These are phyloP conservation scores for Sesbania bispinosa DNA, from an alignment of 306 rosid genomes.

Conservation along the genomic window DNA sequence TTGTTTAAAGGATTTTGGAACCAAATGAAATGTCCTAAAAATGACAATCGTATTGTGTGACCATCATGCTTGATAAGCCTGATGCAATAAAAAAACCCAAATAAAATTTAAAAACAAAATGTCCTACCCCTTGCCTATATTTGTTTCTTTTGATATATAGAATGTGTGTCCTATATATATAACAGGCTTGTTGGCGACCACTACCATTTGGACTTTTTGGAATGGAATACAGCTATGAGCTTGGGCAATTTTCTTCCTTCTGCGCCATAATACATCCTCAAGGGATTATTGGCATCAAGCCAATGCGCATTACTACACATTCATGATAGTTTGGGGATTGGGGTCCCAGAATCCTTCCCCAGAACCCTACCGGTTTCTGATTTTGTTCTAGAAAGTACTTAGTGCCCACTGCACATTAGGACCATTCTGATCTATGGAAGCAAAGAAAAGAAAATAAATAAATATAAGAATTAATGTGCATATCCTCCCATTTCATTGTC, in stretches of 20 bases:
- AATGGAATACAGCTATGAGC: conserved; percentile 50
- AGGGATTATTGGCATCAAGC: conserved; percentile 6
- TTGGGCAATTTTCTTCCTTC: conserved; percentile 3
- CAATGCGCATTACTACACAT: background rate
- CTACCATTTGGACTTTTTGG: conserved; percentile 31
- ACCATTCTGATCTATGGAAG: background rate
- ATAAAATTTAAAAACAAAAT: background rate
- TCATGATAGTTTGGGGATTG: background rate
- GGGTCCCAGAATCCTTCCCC: conserved; percentile 35
- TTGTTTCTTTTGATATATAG: background rate
- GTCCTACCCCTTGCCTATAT: conserved; percentile 3
- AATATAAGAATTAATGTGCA: background rate
- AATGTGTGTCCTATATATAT: background rate
- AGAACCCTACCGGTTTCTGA: background rate
- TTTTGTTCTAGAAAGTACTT: conserved; percentile 10
- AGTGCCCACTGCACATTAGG: conserved; percentile 17
- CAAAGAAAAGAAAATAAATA: background rate
- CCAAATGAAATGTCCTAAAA: too few species aligned
- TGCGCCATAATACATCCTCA: background rate
- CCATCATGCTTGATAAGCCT: conserved; percentile 30
- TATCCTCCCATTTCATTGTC: background rate
- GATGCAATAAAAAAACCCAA: conserved; percentile 35
- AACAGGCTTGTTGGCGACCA: conserved; percentile 1
- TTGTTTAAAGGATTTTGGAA: conserved; percentile 18
- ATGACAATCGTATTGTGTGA: conserved; percentile 15